Percentiles rank a stretch among this genome's conserved stretches.
Evolutionary conservation across 495 filamentous ascomycete genomes (phyloP).

Genomic region (Aspergillus steynii): DNA sequence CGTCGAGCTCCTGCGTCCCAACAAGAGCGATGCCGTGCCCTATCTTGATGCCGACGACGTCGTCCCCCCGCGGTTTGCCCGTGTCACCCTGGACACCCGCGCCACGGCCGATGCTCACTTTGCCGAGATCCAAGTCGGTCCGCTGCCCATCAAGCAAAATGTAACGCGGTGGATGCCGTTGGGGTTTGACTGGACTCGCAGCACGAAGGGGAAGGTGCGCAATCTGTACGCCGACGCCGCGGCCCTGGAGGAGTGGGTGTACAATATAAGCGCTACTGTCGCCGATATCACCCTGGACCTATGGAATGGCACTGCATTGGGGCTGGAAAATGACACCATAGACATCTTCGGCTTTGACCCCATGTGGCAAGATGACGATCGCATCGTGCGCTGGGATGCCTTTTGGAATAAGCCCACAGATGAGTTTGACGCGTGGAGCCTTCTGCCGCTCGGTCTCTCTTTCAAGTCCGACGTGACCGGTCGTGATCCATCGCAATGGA

Average conservation of each 20-base stretch:
- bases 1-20: constrained; percentile 18
- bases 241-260: constrained; percentile 16
- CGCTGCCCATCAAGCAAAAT: constrained; percentile 9
- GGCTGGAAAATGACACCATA: constrained; percentile 19
- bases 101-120: constrained; percentile 15
- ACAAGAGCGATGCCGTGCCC: constrained; percentile 15
- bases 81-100: constrained; percentile 17
- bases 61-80: constrained; percentile 12
- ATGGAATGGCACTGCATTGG: constrained; percentile 18
- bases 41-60: constrained; percentile 11
- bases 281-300: constrained; percentile 18
- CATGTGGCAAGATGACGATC: constrained; percentile 20
- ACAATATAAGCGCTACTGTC: constrained; percentile 17
- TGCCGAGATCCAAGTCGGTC: constrained; percentile 19
- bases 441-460: constrained; percentile 18
- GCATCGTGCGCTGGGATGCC: constrained; percentile 18
- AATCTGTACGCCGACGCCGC: constrained; percentile 17
- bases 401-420: constrained; percentile 19
- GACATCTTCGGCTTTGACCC: constrained; percentile 20
- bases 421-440: constrained; percentile 13
- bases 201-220: constrained; percentile 15
- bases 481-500: constrained; percentile 20
- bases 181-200: constrained; percentile 18
- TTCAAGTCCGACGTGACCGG: constrained; percentile 21
- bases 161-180: constrained; percentile 11